Percentiles rank a stretch among this genome's conserved stretches.
phyloP scores from a whole-genome alignment of 2,329 filamentous ascomycete species.

The Fusarium keratoplasticum region DNA sequence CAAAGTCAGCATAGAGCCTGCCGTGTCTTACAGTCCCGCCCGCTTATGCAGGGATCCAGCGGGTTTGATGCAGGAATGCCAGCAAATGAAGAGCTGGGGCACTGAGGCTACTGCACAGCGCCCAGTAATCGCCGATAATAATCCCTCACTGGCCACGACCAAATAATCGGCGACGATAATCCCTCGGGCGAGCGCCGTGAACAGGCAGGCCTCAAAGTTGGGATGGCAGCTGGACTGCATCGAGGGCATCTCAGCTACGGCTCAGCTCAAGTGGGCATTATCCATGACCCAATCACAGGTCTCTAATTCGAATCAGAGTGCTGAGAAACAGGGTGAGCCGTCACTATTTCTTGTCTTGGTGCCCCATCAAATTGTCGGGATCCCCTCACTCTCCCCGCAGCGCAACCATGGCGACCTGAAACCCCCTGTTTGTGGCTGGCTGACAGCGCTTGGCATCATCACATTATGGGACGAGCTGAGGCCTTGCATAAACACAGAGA shows the following conservation, averaged over 20 bases:
- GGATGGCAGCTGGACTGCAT: neutral
- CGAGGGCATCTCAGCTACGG: neutral
- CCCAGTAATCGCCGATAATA: neutral
- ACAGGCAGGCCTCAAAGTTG: neutral
- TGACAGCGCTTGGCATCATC: neutral
- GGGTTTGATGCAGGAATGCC: neutral
- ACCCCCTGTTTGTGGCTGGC: neutral
- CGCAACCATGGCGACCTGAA: neutral
- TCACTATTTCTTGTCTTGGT: neutral
- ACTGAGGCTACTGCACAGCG: neutral
- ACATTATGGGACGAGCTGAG: neutral
- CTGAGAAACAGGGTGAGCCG: neutral
- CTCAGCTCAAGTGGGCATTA: neutral
- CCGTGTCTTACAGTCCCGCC: conserved; percentile 10
- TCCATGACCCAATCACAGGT: neutral
- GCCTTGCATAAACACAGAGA: neutral
- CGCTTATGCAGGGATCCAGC: conserved; percentile 9
- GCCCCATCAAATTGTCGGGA: neutral
- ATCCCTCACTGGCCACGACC: neutral
- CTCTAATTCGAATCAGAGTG: neutral
- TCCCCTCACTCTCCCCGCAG: neutral
- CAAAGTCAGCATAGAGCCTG: conserved; percentile 10
- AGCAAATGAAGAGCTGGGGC: neutral
- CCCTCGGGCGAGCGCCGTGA: neutral
- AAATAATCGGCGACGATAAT: neutral